Evolutionary conservation across 176 grass and related monocot species (phyloP), one percentile per base, ranked within the genome.

Genomic region (Triticum monococcum): DNA sequence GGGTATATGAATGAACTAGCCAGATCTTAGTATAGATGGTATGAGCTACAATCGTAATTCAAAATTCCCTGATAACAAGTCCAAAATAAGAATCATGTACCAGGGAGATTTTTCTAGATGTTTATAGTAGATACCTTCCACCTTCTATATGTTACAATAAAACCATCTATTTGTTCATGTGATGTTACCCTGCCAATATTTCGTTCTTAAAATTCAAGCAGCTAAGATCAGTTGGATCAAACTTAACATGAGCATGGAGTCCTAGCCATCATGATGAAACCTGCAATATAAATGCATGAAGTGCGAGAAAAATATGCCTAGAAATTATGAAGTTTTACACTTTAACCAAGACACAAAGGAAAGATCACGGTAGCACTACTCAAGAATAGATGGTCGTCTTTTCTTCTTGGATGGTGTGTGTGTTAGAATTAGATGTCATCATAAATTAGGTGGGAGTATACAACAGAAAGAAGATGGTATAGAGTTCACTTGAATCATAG

Each of bases 21-120:
- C 20, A 75, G 9, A 41, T 30, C 18, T 1, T 26, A 32, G 8
- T 43, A 0, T 31, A 32, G 13, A 28, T 23, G 9, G 24, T 12
- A 68, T 57, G 86, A 28, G 40, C 60, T 54, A 56, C 41, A 12
- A 60, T 48, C 5, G 22, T 37, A 61, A 20, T 26, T 71, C 9
- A 13, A 30, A 62, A 77, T 1, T 9, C 60, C 32, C 12, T 46
- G 32, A 31, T 31, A 83, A 54, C 10, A 25, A 66, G 25, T 73
- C 3, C 13, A 85, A 81, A 62, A 22, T 62, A 83, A 72, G 13
- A 67, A 38, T 8, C 50, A 13, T n/a, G 25, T 84, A 94, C 93
- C 96, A 75, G 88, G 93, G 63, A 98, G 90, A 88, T 43, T 96
- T 92, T 94, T 92, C 81, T 32, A 88, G 90, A 78, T 96, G 96